These are phyloP conservation scores for Gossypium gossypioides DNA, from an alignment of 441 rosid species.

Conservation along the genomic window DNA sequence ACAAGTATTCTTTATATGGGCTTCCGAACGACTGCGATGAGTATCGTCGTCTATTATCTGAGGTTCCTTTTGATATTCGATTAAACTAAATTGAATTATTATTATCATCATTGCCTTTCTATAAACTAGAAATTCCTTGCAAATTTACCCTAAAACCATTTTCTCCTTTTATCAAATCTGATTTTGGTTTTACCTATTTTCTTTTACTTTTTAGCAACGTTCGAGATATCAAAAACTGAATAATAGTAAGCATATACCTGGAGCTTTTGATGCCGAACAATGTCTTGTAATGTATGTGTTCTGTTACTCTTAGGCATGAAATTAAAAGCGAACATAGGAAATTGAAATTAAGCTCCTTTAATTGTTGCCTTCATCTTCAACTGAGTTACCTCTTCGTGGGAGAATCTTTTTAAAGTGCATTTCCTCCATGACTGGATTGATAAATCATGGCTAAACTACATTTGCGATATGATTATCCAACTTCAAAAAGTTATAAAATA, in stretches of 20 bases:
- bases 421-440: neutral
- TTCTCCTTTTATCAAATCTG: neutral
- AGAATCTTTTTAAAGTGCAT: neutral
- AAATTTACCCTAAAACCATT: neutral
- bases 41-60: conserved; percentile 40
- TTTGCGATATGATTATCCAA: no score
- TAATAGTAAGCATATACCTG: no score
- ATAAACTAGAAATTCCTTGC: neutral
- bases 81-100: neutral
- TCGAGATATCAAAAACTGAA: no score
- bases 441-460: no score
- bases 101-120: neutral
- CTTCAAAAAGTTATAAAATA: no score
- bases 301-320: neutral
- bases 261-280: no score
- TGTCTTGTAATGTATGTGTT: neutral
- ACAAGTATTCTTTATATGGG: conserved; percentile 45
- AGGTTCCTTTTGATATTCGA: conserved; percentile 31
- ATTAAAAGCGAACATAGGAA: neutral
- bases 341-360: neutral
- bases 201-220: no score
- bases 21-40: conserved; percentile 40
- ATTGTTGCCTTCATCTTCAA: neutral
- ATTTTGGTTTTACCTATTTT: neutral
- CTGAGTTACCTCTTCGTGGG: neutral